A percentile compares a stretch with the other conserved stretches of the same genome.
phyloP scores from a whole-genome alignment of 2,329 filamentous ascomycete genomes.

The Aspergillus ruber region DNA sequence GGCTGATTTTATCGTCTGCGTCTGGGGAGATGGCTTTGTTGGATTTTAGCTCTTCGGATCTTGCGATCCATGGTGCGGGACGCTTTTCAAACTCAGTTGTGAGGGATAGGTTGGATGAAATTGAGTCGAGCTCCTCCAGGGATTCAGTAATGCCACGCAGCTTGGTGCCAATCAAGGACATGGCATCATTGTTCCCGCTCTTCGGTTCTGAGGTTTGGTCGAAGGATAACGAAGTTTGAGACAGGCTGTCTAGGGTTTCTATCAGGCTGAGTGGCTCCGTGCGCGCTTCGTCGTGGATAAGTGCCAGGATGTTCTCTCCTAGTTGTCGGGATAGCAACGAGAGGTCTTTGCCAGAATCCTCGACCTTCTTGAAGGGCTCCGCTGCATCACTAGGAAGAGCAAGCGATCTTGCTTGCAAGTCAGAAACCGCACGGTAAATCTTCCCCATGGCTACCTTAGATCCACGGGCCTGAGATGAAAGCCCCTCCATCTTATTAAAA shows the following conservation, averaged over 20 bases:
- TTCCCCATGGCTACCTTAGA: conserved; percentile 79
- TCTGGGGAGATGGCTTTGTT: conserved; percentile 75
- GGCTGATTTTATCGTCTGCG: conserved; percentile 75
- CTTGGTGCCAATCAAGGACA: conserved; percentile 61
- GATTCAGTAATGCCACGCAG: conserved; percentile 59
- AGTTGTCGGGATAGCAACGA: conserved; percentile 60
- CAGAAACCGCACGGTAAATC: conserved; percentile 67
- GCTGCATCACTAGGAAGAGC: conserved; percentile 63
- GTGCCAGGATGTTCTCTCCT: conserved; percentile 58
- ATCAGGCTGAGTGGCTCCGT: conserved; percentile 59
- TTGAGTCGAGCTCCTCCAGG: conserved; percentile 63
- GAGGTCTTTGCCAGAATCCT: conserved; percentile 58
- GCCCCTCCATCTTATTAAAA: conserved; percentile 61
- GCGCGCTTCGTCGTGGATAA: conserved; percentile 67
- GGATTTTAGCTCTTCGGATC: conserved; percentile 73
- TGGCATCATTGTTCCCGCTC: conserved; percentile 48
- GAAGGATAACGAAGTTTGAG: conserved; percentile 22
- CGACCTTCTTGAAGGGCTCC: conserved; percentile 64
- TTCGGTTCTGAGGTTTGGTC: conserved; percentile 18
- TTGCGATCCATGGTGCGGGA: conserved; percentile 73
- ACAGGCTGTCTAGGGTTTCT: conserved; percentile 61
- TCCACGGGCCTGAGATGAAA: conserved; percentile 70
- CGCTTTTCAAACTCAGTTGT: conserved; percentile 73
- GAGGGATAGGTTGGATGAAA: conserved; percentile 64
- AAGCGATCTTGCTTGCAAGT: conserved; percentile 68